A percentile compares a stretch with the other conserved stretches of the same genome.
Conservation (phyloP, 768 basidiomycete species). For the Suillus ampliporus region DNA sequence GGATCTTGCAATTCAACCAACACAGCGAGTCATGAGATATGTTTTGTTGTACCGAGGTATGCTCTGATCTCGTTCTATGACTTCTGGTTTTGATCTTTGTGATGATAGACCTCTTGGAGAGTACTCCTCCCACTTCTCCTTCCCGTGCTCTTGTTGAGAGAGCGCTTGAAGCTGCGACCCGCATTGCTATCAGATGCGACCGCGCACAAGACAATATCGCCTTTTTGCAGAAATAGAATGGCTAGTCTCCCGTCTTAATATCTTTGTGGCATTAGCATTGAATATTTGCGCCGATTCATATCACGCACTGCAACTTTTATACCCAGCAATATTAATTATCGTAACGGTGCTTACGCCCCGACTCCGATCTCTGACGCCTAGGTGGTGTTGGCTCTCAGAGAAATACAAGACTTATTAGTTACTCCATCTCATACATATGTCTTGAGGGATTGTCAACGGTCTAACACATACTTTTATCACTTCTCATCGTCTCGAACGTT, state of each 20-base stretch:
- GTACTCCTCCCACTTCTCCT: conserved; percentile 54
- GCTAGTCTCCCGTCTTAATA: not conserved
- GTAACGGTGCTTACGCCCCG: no score
- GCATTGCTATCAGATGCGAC: conserved; percentile 68
- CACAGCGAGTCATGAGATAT: conserved; percentile 68
- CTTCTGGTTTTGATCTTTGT: conserved; percentile 12
- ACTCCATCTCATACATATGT: no score
- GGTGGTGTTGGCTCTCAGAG: no score
- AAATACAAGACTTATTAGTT: no score
- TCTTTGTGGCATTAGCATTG: not conserved
- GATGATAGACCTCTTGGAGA: conserved; percentile 52
- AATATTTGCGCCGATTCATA: not conserved
- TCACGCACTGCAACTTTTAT: no score
- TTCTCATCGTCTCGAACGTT: no score
- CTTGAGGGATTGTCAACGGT: no score
- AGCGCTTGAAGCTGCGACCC: conserved; percentile 58
- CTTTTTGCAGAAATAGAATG: conserved; percentile 38
- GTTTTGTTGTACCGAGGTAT: conserved; percentile 64
- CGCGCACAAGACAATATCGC: conserved; percentile 60
- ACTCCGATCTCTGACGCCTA: no score
- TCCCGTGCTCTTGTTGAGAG: conserved; percentile 59
- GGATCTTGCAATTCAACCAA: conserved; percentile 68
- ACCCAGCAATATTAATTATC: no score
- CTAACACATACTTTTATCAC: no score
- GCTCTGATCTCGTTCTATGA: conserved; percentile 14